Base-by-base conservation (phyloP, 1,139 yeast genomes). In the Debaryomyces psychrophilus region DNA sequence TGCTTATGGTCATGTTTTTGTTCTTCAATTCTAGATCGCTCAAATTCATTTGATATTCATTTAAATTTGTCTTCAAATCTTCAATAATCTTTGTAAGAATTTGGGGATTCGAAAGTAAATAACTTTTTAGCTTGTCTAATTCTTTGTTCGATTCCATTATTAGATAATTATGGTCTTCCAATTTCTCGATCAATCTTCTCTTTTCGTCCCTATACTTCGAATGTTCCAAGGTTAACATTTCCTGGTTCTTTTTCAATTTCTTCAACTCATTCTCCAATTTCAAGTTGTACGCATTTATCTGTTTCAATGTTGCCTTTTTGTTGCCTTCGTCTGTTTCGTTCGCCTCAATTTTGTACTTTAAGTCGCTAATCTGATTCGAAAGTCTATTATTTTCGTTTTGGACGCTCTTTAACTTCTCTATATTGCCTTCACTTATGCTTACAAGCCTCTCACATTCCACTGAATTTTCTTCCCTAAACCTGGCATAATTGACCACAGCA, bases 401-500 rank as follows among this genome's bases (percentile, higher is more conserved):
- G 1, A 57, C 57, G 31, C 53, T 50, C 37, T 67, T 61, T 31
- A 69, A 59, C 47, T 71, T 68, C 25, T 74, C 77, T 35, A 82
- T 65, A 31, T 76, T 67, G 11, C 69, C 58, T 48, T 84, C 88
- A 50, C 87, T 79, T 45, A 76, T 73, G 14, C 73, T 68, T 34
- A 85, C 79, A 37, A 84, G 69, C 23, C 77, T 78, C 48, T 85
- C 90, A 57, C 87, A 84, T 55, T 82, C 90, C 17, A 73, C 77
- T 61, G 87, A 79, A 46, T 87, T 83, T 53, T 84, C 88, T 57
- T 89, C 96, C 54, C 96, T 75, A 58, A 87, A 90, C 48, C 95
- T 69, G 2, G 95, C 95, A 70, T 81, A 90, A 60, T 90, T 90
- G 14, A 90, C 87, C 43, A 90, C 84, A 1, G 95, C 95, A 61